A percentile compares a stretch with the other conserved stretches of the same genome.
Evolutionary conservation across 352 stramenopile genomes (phyloP).

Genomic region (Globisporangium okanoganense): DNA sequence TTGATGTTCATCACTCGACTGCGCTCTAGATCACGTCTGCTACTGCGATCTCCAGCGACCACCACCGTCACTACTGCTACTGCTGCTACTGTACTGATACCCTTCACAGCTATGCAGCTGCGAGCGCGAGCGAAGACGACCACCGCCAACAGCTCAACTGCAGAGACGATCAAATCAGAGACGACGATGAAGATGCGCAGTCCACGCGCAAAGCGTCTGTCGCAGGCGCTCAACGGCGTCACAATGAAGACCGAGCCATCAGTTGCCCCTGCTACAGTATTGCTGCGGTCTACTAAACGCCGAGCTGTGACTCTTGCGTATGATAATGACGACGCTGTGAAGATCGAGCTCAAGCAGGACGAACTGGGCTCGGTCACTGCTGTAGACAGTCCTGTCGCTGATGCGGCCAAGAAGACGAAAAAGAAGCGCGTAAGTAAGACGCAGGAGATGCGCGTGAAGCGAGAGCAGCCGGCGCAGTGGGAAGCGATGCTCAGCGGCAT

Average conservation of each 20-base stretch:
- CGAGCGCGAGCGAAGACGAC: slow-evolving; percentile 3
- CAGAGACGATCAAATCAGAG: no score
- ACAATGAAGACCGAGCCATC: not conserved
- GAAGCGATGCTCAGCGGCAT: slow-evolving; percentile 57
- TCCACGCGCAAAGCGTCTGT: not conserved
- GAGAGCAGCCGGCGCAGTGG: slow-evolving; percentile 36
- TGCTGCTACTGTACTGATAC: not conserved
- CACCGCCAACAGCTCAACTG: not conserved
- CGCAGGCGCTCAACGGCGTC: not conserved
- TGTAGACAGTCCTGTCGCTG: not conserved
- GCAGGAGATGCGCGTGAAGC: slow-evolving; percentile 14
- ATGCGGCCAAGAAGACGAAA: slow-evolving; percentile 17
- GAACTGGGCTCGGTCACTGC: not conserved
- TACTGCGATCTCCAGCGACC: not conserved
- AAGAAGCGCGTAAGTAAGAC: slow-evolving; percentile 23
- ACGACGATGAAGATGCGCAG: not conserved
- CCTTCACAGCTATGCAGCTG: slow-evolving; percentile 7
- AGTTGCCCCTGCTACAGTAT: not conserved
- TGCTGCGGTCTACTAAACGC: not conserved
- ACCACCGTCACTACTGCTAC: not conserved
- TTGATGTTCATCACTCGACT: slow-evolving; percentile 10
- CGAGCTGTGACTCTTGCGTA: not conserved
- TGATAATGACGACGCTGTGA: not conserved
- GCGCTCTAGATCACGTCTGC: not conserved
- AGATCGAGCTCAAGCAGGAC: not conserved